phyloP scores from a whole-genome alignment of 352 stramenopile species.

The Bremia lactucae region DNA sequence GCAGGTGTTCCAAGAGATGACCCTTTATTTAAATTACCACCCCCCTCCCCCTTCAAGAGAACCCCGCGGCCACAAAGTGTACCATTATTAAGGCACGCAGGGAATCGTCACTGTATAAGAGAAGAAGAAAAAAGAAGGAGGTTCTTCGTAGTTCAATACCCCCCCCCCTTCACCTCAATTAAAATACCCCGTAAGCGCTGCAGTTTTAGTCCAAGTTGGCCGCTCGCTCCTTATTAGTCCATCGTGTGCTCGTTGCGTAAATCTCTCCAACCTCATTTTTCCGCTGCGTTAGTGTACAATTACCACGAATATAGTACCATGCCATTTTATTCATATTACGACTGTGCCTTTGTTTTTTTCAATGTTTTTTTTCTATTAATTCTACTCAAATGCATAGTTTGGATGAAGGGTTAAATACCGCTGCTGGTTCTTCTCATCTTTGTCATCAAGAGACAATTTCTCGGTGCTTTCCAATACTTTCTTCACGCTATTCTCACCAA shows the following conservation, averaged over 20 bases:
- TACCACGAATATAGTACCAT: constrained; percentile 37
- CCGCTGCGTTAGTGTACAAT: constrained; percentile 37
- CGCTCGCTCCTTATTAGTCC: constrained; percentile 6
- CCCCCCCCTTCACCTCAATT: constrained; percentile 2
- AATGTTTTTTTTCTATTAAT: neutral
- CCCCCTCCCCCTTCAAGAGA: constrained; percentile 3
- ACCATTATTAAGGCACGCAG: constrained; percentile 25
- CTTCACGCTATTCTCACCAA: constrained; percentile 5
- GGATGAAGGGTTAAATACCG: constrained; percentile 73
- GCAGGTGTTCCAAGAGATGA: constrained; percentile 16
- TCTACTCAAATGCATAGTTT: constrained; percentile 67
- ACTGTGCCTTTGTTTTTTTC: neutral
- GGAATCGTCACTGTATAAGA: constrained; percentile 20
- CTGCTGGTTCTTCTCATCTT: constrained; percentile 51
- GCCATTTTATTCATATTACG: neutral
- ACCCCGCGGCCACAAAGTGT: constrained; percentile 17
- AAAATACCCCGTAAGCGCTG: constrained; percentile 7
- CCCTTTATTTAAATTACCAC: constrained; percentile 23
- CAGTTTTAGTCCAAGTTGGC: constrained; percentile 4
- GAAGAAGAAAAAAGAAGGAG: constrained; percentile 18
- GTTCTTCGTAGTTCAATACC: constrained; percentile 20
- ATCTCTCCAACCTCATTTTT: constrained; percentile 12
- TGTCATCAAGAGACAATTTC: constrained; percentile 31
- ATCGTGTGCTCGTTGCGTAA: constrained; percentile 21
- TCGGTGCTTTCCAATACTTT: constrained; percentile 19